Conservation (phyloP, 2,329 filamentous ascomycete species). For the Sphaerulina populicola region DNA sequence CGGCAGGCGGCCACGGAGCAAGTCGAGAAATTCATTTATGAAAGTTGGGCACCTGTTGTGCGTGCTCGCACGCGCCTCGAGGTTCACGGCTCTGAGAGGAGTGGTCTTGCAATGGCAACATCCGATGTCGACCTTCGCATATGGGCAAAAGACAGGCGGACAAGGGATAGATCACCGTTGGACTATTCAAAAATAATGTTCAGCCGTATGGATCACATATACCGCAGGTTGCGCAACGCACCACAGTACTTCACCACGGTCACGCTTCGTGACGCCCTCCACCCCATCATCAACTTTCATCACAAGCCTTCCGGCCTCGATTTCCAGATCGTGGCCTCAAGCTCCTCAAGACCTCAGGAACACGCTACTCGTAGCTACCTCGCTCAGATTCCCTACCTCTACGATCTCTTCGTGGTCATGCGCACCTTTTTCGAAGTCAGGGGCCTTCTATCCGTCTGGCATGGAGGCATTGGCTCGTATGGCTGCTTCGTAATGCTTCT, state of each 20-base stretch:
- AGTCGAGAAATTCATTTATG: slow-evolving; percentile 26
- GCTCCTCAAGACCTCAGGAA: slow-evolving; percentile 35
- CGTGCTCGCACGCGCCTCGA: slow-evolving; percentile 27
- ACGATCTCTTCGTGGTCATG: slow-evolving; percentile 43
- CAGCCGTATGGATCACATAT: slow-evolving; percentile 5
- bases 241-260: neutral
- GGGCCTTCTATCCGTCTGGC: slow-evolving; percentile 41
- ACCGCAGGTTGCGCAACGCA: slow-evolving; percentile 8
- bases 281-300: slow-evolving; percentile 37
- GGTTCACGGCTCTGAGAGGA: slow-evolving; percentile 48
- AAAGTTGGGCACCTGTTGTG: slow-evolving; percentile 20
- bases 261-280: slow-evolving; percentile 26
- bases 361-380: slow-evolving; percentile 42
- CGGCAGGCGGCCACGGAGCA: slow-evolving; percentile 32
- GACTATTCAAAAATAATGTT: slow-evolving; percentile 1
- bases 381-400: slow-evolving; percentile 43
- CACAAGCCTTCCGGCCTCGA: slow-evolving; percentile 44
- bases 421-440: slow-evolving; percentile 46
- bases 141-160: slow-evolving; percentile 24
- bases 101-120: slow-evolving; percentile 44
- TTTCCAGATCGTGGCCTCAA: slow-evolving; percentile 46
- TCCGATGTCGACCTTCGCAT: slow-evolving; percentile 50
- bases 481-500: slow-evolving; percentile 51
- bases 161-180: neutral
- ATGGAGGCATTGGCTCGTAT: slow-evolving; percentile 48